phyloP scores from a whole-genome alignment of 2,329 filamentous ascomycete genomes.

The Penicillium sp. region DNA sequence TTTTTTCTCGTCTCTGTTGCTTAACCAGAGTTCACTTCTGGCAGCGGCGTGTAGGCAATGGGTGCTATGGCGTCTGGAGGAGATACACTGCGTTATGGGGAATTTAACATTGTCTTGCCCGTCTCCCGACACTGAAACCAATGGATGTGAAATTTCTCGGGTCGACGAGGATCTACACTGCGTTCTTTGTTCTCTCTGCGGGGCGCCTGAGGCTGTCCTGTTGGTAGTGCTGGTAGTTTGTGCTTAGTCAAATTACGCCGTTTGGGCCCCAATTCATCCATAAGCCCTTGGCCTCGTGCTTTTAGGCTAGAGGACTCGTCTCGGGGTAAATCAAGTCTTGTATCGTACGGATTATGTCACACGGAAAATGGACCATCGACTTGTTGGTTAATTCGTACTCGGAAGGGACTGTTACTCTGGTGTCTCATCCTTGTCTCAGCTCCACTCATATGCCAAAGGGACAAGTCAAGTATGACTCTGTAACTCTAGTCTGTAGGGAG shows the following conservation, averaged over 20 bases:
- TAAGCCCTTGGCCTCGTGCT: neutral
- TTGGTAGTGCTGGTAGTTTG: neutral
- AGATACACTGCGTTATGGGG: neutral
- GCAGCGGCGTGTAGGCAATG: constrained; percentile 1
- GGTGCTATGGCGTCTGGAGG: constrained; percentile 11
- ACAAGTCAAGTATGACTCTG: no score
- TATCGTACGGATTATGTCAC: neutral
- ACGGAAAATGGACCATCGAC: neutral
- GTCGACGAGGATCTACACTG: neutral
- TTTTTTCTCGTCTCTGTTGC: neutral
- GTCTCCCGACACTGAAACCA: constrained; percentile 2
- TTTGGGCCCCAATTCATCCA: neutral
- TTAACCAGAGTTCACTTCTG: neutral
- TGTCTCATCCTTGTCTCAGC: no score
- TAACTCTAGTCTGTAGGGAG: no score
- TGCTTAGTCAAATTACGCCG: neutral
- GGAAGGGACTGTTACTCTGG: no score
- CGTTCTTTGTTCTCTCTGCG: neutral
- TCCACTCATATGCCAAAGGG: no score
- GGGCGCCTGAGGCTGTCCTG: neutral
- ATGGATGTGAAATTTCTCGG: constrained; percentile 4
- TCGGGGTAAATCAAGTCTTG: neutral
- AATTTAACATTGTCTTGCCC: neutral
- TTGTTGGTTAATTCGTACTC: no score
- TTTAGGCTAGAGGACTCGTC: neutral